phyloP scores from a whole-genome alignment of 768 basidiomycete genomes.

The Amanita rimosa region DNA sequence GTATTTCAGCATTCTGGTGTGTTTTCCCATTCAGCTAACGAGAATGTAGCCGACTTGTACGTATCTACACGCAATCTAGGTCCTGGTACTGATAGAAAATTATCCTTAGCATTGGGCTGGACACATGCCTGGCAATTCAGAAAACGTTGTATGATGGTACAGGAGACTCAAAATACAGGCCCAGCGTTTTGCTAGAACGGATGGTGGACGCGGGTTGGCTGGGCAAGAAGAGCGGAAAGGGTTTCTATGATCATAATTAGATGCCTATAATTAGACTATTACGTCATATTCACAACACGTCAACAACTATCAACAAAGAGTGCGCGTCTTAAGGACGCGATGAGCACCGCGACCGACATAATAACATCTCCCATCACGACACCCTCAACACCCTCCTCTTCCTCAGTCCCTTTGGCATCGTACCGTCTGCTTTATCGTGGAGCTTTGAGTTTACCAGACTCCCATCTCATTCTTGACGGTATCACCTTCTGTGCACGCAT shows the following conservation, averaged over 20 bases:
- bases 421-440: constrained; percentile 69
- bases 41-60: constrained; percentile 42
- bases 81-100: neutral
- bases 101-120: constrained; percentile 78
- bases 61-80: constrained; percentile 1
- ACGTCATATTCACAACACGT: neutral
- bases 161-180: constrained; percentile 91
- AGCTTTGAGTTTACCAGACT: constrained; percentile 63
- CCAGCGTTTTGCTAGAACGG: constrained; percentile 76
- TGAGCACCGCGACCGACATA: too few relatives aligned
- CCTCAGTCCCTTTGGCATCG: constrained; percentile 7
- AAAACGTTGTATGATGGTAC: constrained; percentile 83
- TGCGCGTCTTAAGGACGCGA: neutral
- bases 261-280: constrained; percentile 48
- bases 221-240: constrained; percentile 87
- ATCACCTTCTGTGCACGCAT: constrained; percentile 52
- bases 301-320: neutral
- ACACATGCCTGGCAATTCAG: constrained; percentile 92
- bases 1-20: constrained; percentile 1
- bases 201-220: constrained; percentile 98
- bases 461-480: constrained; percentile 61
- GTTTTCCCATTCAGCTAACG: neutral
- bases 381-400: constrained; percentile 9
- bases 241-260: constrained; percentile 78
- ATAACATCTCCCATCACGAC: constrained; percentile 3